phyloP scores from a whole-genome alignment of 202 grass and related monocot genomes.

The Brachypodium distachyon region DNA sequence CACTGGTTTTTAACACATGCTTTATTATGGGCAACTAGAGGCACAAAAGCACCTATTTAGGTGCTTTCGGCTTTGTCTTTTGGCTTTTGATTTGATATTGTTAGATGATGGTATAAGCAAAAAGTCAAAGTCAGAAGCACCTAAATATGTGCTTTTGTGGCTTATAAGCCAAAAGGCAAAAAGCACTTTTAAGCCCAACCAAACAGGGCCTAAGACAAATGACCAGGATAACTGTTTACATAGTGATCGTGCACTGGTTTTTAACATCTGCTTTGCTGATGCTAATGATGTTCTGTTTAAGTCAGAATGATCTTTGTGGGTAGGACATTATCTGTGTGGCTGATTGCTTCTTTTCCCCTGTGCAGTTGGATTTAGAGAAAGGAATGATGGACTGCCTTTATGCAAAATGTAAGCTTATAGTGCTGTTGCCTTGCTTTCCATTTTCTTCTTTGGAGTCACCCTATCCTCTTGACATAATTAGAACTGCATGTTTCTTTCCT shows the following conservation, averaged over 20 bases:
- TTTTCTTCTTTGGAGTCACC: neutral
- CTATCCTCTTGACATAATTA: neutral
- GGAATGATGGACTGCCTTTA: constrained; percentile 97
- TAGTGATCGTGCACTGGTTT: neutral
- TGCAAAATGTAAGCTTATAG: constrained; percentile 74
- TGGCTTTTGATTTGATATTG: no score
- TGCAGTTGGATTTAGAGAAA: constrained; percentile 94
- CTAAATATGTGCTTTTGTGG: no score
- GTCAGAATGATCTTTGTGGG: neutral
- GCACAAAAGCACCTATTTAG: no score
- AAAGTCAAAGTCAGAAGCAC: no score
- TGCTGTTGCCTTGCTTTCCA: neutral
- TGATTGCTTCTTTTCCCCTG: constrained; percentile 4
- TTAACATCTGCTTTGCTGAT: neutral
- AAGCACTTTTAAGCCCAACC: no score
- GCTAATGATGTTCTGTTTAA: neutral
- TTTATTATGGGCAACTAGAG: no score
- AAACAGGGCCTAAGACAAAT: no score
- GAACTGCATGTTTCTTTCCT: constrained; percentile 2
- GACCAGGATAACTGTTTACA: neutral
- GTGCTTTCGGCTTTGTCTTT: no score
- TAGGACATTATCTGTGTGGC: neutral
- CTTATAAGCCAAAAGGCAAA: no score
- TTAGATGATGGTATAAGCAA: no score
- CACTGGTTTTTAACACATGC: neutral